Conservation (phyloP, 352 stramenopile genomes). For the Pythium phragmiticola region DNA sequence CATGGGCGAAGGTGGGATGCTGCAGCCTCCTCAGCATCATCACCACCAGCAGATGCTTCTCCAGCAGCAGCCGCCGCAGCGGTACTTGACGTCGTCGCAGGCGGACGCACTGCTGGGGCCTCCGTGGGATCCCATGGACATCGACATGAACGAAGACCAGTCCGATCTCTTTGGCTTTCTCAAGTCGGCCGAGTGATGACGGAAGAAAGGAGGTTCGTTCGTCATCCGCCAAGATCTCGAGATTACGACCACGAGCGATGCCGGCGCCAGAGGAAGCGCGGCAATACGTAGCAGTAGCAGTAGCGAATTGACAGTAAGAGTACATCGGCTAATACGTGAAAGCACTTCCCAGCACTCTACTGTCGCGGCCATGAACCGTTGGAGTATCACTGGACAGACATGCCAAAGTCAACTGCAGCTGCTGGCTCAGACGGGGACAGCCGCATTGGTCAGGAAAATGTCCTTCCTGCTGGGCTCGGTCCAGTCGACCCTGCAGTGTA, state of each 20-base stretch:
- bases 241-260: background rate
- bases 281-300: background rate
- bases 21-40: slow-evolving; percentile 10
- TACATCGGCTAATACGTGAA: background rate
- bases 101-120: slow-evolving; percentile 10
- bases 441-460: background rate
- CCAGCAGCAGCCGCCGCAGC: slow-evolving; percentile 10
- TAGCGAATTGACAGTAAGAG: background rate
- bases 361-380: no score
- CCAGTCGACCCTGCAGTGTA: no score
- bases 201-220: background rate
- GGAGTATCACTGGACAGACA: no score
- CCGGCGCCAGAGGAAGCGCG: slow-evolving; percentile 10
- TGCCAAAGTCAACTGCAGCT: background rate
- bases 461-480: background rate
- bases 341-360: no score
- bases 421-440: background rate
- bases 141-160: slow-evolving; percentile 28
- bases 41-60: slow-evolving; percentile 19
- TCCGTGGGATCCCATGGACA: slow-evolving; percentile 26
- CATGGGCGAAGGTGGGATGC: slow-evolving; percentile 1
- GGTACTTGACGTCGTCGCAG: slow-evolving; percentile 10
- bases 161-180: slow-evolving; percentile 31
- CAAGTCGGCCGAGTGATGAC: slow-evolving; percentile 25
- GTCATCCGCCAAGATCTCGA: background rate